Conservation (phyloP, 139 green algal genomes). For the Gonium pectorale region DNA sequence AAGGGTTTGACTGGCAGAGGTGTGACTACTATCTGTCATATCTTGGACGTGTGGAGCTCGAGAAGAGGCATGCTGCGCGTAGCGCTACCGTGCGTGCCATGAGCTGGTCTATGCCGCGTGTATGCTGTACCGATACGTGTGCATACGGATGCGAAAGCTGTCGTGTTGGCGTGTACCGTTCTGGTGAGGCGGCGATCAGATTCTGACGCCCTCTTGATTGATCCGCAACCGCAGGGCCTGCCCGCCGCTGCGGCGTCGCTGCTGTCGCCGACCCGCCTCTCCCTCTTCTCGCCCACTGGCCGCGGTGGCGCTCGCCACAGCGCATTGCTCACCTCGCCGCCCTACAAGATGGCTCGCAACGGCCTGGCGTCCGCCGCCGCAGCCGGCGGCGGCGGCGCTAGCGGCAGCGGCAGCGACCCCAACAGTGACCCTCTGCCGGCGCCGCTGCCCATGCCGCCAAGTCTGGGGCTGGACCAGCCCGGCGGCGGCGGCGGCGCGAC, state of each 20-base stretch:
- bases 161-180: too few relatives aligned
- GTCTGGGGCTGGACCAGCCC: too few relatives aligned
- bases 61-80: too few relatives aligned
- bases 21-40: too few relatives aligned
- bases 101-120: too few relatives aligned
- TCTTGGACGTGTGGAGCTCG: too few relatives aligned
- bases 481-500: neutral
- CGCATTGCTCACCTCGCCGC: constrained; percentile 7
- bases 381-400: neutral
- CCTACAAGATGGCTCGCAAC: constrained; percentile 20
- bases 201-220: too few relatives aligned
- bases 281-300: constrained; percentile 9
- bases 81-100: too few relatives aligned
- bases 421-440: neutral
- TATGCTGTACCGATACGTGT: too few relatives aligned
- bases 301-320: constrained; percentile 18
- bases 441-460: neutral
- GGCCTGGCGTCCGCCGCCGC: neutral
- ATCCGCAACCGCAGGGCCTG: constrained; percentile 16
- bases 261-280: constrained; percentile 8
- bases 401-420: neutral
- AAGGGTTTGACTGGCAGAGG: too few relatives aligned
- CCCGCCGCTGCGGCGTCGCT: constrained; percentile 25
- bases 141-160: too few relatives aligned
- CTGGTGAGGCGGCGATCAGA: too few relatives aligned